Percentiles rank a stretch among this genome's conserved stretches.
Conservation (phyloP, 345 rosid species). For the Sisymbrium altissimum region DNA sequence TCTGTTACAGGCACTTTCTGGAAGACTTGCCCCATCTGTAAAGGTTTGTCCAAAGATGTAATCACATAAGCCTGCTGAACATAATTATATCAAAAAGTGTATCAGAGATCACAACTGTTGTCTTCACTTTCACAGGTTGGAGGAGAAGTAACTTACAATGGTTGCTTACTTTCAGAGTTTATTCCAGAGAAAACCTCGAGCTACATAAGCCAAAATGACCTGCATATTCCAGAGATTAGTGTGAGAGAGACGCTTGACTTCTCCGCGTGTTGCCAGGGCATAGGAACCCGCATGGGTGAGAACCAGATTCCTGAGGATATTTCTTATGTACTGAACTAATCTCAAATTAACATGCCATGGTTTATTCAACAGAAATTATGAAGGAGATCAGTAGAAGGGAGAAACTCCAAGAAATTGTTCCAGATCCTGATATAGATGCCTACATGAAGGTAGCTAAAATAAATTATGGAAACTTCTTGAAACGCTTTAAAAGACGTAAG, state of each 20-base stretch:
- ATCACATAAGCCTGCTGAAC: neutral
- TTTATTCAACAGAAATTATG: constrained; percentile 43
- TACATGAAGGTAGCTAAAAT: constrained; percentile 70
- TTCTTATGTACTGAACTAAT: neutral
- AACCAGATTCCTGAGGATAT: neutral
- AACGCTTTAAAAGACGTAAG: neutral
- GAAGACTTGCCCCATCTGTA: constrained; percentile 45
- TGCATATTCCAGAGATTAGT: constrained; percentile 62
- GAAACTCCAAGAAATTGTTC: constrained; percentile 48
- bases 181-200: constrained; percentile 60
- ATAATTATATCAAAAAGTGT: neutral
- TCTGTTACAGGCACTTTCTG: constrained; percentile 50
- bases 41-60: constrained; percentile 37
- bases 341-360: neutral
- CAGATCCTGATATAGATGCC: constrained; percentile 56
- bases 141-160: constrained; percentile 60
- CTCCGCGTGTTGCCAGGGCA: constrained; percentile 59
- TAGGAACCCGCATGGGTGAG: constrained; percentile 50
- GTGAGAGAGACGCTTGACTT: constrained; percentile 68
- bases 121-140: constrained; percentile 37
- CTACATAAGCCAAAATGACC: constrained; percentile 63
- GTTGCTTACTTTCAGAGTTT: constrained; percentile 50
- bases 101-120: neutral
- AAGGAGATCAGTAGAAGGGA: constrained; percentile 59
- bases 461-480: neutral